Evolutionary conservation across 2,329 filamentous ascomycete genomes (phyloP), one percentile per base, ranked within the genome.

Genomic region (Paraconiothyrium sp.): DNA sequence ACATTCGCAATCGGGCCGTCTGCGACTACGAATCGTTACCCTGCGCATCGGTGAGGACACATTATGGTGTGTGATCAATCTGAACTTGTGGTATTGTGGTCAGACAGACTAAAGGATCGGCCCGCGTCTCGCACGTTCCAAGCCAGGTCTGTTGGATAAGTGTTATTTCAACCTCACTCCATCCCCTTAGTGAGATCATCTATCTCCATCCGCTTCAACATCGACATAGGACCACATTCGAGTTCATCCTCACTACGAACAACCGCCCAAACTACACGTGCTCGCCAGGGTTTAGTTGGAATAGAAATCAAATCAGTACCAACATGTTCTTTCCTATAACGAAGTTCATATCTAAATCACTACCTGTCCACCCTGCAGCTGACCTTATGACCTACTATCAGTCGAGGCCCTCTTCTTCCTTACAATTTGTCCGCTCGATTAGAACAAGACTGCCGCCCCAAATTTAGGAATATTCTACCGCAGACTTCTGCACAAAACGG

Each of bases 151-250:
- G 34, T 34, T 24, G 30, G 34, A 20, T n/a, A 56, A 56, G 20
- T 24, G 37, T 13, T 27, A 22, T 56, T 47, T 14, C 43, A 56
- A 48, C 54, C 14, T 39, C 32, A 47, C 20, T 46, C n/a, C n/a
- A n/a, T 47, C 27, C 16, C 37, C 30, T 22, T 47, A 5, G 4
- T 11, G 9, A 22, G n/a, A 20, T 13, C 10, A 35, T 30, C 6
- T 13, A 51, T 22, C n/a, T 41, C 14, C 39, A 41, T 41, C 39
- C 39, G n/a, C 4, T n/a, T n/a, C 39, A 41, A 4, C 14, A n/a
- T 41, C 39, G 8, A 37, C 9, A 11, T 10, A 14, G 11, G 35
- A 9, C 35, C 8, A 37, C 35, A 14, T 14, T 11, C 3, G 11
- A 9, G 11, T 5, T 10, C 35, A 3, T 37, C 9, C 8, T 37